Evolutionary conservation across 768 basidiomycete species (phyloP).

Genomic region (Rossbeevera mucosa): DNA sequence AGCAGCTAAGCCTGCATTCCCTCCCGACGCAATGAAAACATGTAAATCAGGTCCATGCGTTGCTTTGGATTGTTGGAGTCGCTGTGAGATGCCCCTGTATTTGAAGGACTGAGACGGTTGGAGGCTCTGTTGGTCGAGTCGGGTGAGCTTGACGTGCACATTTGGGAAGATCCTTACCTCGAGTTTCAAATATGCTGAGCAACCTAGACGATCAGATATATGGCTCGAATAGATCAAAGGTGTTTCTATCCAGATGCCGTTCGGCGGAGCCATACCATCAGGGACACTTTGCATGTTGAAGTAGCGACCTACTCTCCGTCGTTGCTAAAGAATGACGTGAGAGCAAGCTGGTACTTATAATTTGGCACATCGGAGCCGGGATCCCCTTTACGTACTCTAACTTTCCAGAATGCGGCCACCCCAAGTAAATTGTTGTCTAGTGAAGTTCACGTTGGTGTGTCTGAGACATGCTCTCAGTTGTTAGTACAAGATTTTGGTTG

Average conservation of each 20-base stretch:
- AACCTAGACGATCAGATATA: conserved; percentile 50
- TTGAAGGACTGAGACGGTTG: conserved; percentile 78
- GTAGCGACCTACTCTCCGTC: not conserved
- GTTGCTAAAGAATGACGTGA: not conserved
- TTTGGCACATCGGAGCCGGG: too few relatives aligned
- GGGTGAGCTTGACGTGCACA: not conserved
- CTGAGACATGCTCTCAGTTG: too few relatives aligned
- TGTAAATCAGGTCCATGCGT: conserved; percentile 52
- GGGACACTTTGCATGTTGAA: conserved; percentile 5
- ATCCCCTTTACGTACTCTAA: too few relatives aligned
- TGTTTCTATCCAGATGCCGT: conserved; percentile 53
- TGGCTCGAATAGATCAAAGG: conserved; percentile 58
- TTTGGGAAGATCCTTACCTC: conserved; percentile 45
- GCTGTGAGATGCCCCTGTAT: conserved; percentile 63
- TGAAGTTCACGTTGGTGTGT: too few relatives aligned
- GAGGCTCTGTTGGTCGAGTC: conserved; percentile 47
- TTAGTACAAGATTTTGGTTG: too few relatives aligned
- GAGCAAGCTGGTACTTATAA: too few relatives aligned
- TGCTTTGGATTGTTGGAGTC: conserved; percentile 48
- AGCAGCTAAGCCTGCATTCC: conserved; percentile 76
- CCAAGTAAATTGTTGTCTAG: too few relatives aligned
- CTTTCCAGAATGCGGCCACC: too few relatives aligned
- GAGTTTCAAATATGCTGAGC: conserved; percentile 63
- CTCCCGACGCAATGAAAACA: conserved; percentile 67
- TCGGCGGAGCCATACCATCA: not conserved